Percentiles rank a stretch among this genome's conserved stretches.
phyloP scores from a whole-genome alignment of 345 rosid genomes.

The Populus euphratica region DNA sequence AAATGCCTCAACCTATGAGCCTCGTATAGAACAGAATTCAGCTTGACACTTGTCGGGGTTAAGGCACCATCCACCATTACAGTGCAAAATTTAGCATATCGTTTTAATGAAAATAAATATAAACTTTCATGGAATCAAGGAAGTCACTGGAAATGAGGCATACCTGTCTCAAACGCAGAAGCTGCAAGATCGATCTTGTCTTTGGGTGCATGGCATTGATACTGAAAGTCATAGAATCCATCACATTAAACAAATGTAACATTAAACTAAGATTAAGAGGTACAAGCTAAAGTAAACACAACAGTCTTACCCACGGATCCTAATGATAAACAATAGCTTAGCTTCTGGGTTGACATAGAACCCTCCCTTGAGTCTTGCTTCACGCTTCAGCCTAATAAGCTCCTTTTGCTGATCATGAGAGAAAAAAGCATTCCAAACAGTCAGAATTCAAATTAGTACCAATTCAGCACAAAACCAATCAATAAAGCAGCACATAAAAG shows the following conservation, averaged over 20 bases:
- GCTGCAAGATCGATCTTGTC: conserved; percentile 81
- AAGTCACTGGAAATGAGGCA: not conserved
- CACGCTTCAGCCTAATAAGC: conserved; percentile 63
- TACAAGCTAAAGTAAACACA: not conserved
- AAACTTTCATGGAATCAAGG: not conserved
- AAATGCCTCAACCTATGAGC: not conserved
- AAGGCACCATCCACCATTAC: not conserved
- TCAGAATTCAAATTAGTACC: not conserved
- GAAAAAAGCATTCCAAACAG: not conserved
- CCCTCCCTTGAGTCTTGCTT: conserved; percentile 81
- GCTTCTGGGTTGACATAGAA: conserved; percentile 93
- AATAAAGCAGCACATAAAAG: not conserved
- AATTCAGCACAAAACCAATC: not conserved
- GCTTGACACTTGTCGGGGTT: not conserved
- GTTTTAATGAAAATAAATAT: not conserved
- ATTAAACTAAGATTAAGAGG: not conserved
- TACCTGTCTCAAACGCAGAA: conserved; percentile 89
- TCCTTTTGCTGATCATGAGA: conserved; percentile 45
- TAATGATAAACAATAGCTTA: conserved; percentile 68
- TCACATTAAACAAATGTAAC: not conserved
- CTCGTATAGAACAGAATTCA: too few relatives aligned
- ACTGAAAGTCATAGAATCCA: conserved; percentile 29
- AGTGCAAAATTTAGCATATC: not conserved
- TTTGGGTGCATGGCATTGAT: conserved; percentile 87
- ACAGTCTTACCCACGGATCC: conserved; percentile 41